Evolutionary conservation across 305 asterid species (phyloP).

Genomic region (Fraxinus velutina): DNA sequence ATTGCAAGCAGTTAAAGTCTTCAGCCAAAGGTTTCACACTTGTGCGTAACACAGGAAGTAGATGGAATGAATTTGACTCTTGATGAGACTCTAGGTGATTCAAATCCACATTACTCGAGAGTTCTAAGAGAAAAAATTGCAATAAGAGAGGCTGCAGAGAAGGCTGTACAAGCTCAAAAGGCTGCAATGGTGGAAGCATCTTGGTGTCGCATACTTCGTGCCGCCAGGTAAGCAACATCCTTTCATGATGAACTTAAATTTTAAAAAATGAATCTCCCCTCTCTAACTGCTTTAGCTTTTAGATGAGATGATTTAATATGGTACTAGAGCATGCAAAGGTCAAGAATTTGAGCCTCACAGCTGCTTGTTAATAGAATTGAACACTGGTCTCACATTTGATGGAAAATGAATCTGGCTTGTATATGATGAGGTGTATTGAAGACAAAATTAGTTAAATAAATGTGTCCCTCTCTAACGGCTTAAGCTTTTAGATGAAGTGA

Average conservation of each 20-base stretch:
- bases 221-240: slow-evolving; percentile 55
- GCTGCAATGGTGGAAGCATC: slow-evolving; percentile 93
- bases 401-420: not conserved
- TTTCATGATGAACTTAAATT: not conserved
- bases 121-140: slow-evolving; percentile 86
- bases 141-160: slow-evolving; percentile 79
- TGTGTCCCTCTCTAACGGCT: not conserved
- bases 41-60: slow-evolving; percentile 47
- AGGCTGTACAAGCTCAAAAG: slow-evolving; percentile 76
- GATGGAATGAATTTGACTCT: slow-evolving; percentile 87
- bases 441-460: not conserved
- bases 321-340: not conserved
- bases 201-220: slow-evolving; percentile 91
- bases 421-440: not conserved
- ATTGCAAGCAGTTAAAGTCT: not conserved
- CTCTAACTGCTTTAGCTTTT: not conserved
- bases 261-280: not conserved
- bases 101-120: slow-evolving; percentile 81
- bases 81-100: slow-evolving; percentile 83
- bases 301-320: not conserved
- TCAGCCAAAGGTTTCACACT: slow-evolving; percentile 10
- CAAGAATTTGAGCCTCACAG: not conserved
- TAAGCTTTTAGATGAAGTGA: not conserved
- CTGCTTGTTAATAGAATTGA: not conserved
- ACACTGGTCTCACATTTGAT: not conserved